These are phyloP conservation scores for Hyaloraphidium curvatum DNA, from an alignment of 192 early-diverging fungal genomes.

Conservation along the genomic window DNA sequence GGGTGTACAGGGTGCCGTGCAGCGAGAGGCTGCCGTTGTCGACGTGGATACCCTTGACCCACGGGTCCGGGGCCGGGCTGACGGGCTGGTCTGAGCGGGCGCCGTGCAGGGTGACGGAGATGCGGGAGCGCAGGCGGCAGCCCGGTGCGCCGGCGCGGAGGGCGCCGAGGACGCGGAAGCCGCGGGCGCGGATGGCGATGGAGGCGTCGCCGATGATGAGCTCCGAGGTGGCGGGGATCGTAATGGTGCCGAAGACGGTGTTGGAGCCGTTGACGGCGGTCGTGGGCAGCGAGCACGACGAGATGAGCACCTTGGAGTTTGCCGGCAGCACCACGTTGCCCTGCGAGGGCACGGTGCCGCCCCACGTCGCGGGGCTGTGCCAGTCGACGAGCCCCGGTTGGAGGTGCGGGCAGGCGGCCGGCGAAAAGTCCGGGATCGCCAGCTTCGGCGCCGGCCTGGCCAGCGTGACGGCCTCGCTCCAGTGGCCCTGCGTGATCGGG, in stretches of 20 bases:
- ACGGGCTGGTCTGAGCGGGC: constrained; percentile 5
- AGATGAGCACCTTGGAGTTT: constrained; percentile 1
- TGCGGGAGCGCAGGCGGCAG: constrained; percentile 8
- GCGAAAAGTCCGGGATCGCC: not conserved
- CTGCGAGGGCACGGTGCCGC: not conserved
- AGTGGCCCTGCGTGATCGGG: constrained; percentile 7
- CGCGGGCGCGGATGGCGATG: not conserved
- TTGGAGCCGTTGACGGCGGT: too few species aligned
- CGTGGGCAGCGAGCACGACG: not conserved
- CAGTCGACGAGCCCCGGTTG: constrained; percentile 3
- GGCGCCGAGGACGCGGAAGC: not conserved
- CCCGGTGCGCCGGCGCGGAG: constrained; percentile 3
- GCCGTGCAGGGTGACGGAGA: constrained; percentile 8
- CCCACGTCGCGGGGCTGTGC: constrained; percentile 9
- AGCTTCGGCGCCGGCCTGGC: constrained; percentile 7
- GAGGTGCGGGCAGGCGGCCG: constrained; percentile 6
- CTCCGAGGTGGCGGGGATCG: constrained; percentile 1
- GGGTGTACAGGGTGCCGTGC: constrained; percentile 8
- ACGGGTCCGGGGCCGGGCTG: constrained; percentile 2
- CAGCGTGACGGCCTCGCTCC: constrained; percentile 11
- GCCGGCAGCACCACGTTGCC: constrained; percentile 3
- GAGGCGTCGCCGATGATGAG: constrained; percentile 5
- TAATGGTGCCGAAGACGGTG: constrained; percentile 1
- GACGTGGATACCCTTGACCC: constrained; percentile 10
- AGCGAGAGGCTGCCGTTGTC: constrained; percentile 7